These are phyloP conservation scores for Dictyophora rubrovolvata DNA, from an alignment of 768 basidiomycete species.

Conservation along the genomic window DNA sequence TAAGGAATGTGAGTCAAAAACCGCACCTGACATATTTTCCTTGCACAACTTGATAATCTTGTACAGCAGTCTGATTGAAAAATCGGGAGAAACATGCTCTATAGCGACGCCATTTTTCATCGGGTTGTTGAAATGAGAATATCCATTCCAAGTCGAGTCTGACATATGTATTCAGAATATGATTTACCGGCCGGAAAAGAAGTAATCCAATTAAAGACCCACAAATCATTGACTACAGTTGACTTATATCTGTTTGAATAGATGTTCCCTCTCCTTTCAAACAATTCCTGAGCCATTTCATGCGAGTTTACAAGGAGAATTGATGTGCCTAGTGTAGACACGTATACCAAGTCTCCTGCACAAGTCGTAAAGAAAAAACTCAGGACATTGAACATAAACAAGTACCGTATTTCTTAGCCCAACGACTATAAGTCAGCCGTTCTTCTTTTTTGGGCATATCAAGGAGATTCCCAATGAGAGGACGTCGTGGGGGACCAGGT, in stretches of 20 bases:
- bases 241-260: background rate
- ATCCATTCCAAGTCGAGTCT: background rate
- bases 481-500: conserved; percentile 16
- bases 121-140: background rate
- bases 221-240: background rate
- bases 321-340: background rate
- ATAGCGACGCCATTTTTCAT: background rate
- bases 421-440: conserved; percentile 12
- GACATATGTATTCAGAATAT: background rate
- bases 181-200: background rate
- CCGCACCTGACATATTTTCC: no score
- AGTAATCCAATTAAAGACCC: background rate
- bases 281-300: background rate
- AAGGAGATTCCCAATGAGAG: conserved; percentile 16
- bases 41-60: no score
- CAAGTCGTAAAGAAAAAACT: no score
- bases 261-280: background rate
- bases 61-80: no score
- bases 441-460: conserved; percentile 12
- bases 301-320: background rate
- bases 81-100: no score
- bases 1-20: no score
- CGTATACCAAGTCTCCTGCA: background rate
- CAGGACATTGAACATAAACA: no score
- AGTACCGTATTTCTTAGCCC: conserved; percentile 15